A percentile compares a stretch with the other conserved stretches of the same genome.
Evolutionary conservation across 371 early-diverging fungal species (phyloP).

Genomic region (Rhizomucor miehei): DNA sequence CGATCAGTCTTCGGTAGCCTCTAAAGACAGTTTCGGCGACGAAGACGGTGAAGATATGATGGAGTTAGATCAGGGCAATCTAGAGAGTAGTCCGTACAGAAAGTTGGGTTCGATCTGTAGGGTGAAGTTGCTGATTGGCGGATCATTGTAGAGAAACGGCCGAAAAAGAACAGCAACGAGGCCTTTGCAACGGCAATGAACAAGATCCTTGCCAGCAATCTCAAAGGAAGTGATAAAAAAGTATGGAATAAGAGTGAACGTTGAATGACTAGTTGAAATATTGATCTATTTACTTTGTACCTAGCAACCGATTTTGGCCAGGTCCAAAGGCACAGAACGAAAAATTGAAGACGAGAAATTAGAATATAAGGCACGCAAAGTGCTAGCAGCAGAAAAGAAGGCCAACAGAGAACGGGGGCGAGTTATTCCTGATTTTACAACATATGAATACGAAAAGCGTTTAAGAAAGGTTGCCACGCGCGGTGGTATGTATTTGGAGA

Average conservation of each 20-base stretch:
- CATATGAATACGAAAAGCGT: slow-evolving; percentile 77
- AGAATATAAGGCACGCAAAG: slow-evolving; percentile 72
- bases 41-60: slow-evolving; percentile 20
- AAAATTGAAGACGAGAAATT: slow-evolving; percentile 76
- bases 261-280: neutral
- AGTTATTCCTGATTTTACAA: slow-evolving; percentile 62
- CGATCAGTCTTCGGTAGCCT: slow-evolving; percentile 4
- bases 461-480: slow-evolving; percentile 80
- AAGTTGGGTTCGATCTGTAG: neutral
- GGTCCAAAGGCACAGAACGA: slow-evolving; percentile 68
- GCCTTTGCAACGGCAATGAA: slow-evolving; percentile 66
- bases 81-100: slow-evolving; percentile 4
- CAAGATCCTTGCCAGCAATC: slow-evolving; percentile 60
- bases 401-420: slow-evolving; percentile 57
- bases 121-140: neutral
- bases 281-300: neutral
- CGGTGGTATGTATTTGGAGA: slow-evolving; percentile 59
- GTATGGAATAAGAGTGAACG: slow-evolving; percentile 10
- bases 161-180: slow-evolving; percentile 47
- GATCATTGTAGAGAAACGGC: slow-evolving; percentile 15
- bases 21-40: slow-evolving; percentile 17
- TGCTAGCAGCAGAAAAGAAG: slow-evolving; percentile 65
- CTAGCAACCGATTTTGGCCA: slow-evolving; percentile 73
- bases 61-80: slow-evolving; percentile 15
- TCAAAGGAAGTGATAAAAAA: slow-evolving; percentile 47